phyloP scores from a whole-genome alignment of 2,329 filamentous ascomycete genomes.

The Fusarium sp. region DNA sequence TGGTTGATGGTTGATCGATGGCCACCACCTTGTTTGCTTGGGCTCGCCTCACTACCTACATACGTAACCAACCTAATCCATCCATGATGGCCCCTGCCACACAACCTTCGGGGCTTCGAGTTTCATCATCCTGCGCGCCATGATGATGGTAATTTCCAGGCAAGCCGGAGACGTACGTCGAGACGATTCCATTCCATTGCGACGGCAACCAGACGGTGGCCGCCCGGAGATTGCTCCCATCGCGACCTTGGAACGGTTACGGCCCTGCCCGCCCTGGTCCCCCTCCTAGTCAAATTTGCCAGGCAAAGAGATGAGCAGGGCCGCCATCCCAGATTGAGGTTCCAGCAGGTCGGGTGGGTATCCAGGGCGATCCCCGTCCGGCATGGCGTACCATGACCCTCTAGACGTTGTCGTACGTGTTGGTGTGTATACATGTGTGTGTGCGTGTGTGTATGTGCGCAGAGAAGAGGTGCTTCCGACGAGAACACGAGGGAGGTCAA shows the following conservation, averaged over 20 bases:
- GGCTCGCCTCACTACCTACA: constrained; percentile 19
- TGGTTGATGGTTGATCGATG: constrained; percentile 2
- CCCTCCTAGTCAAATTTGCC: constrained; percentile 36
- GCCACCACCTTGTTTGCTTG: constrained; percentile 13
- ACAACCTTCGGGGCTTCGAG: constrained; percentile 31
- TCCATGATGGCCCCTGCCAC: constrained; percentile 25
- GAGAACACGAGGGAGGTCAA: constrained; percentile 29
- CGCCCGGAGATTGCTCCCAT: constrained; percentile 42
- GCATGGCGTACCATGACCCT: constrained; percentile 9
- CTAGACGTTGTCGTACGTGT: constrained; percentile 30
- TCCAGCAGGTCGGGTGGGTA: constrained; percentile 40
- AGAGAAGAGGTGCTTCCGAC: constrained; percentile 16
- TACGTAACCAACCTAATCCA: constrained; percentile 32
- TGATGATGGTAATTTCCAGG: constrained; percentile 42
- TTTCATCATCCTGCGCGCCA: constrained; percentile 41
- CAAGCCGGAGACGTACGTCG: constrained; percentile 20
- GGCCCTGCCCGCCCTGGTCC: constrained; percentile 11
- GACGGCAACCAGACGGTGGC: constrained; percentile 39
- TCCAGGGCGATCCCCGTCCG: constrained; percentile 35
- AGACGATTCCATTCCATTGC: constrained; percentile 37
- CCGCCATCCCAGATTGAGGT: constrained; percentile 37
- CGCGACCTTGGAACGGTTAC: constrained; percentile 14
- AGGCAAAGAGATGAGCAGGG: constrained; percentile 39
- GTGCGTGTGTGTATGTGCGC: constrained; percentile 13
- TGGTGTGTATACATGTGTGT: constrained; percentile 16